These are phyloP conservation scores for Crataegus laevigata DNA, from an alignment of 306 rosid species.

Conservation along the genomic window DNA sequence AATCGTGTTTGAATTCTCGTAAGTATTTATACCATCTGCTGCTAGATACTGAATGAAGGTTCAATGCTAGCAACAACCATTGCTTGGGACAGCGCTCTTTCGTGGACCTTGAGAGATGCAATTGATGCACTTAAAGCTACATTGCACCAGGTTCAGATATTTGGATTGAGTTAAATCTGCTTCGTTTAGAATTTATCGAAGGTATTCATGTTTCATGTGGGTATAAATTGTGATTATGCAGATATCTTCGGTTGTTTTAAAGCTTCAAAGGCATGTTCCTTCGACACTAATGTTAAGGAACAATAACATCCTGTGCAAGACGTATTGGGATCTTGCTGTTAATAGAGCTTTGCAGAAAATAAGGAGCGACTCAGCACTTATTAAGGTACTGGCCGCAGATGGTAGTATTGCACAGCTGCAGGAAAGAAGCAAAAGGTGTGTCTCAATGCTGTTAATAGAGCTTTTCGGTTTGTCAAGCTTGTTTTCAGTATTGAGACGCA, in stretches of 20 bases:
- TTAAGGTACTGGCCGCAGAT: slow-evolving; percentile 36
- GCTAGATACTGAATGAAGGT: slow-evolving; percentile 55
- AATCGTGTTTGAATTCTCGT: slow-evolving; percentile 13
- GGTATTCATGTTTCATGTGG: not conserved
- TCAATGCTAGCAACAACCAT: slow-evolving; percentile 76
- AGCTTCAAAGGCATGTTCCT: slow-evolving; percentile 48
- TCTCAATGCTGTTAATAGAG: not conserved
- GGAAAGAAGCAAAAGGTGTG: not conserved
- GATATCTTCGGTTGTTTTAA: slow-evolving; percentile 61
- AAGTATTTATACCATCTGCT: slow-evolving; percentile 48
- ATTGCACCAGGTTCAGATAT: slow-evolving; percentile 46
- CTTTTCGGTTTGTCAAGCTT: not conserved
- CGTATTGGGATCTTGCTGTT: slow-evolving; percentile 65
- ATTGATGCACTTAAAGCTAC: slow-evolving; percentile 57
- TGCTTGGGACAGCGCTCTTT: slow-evolving; percentile 85
- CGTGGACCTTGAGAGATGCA: slow-evolving; percentile 65
- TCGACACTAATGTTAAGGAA: slow-evolving; percentile 50
- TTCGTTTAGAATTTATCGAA: not conserved
- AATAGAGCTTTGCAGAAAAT: slow-evolving; percentile 68
- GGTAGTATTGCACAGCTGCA: not conserved
- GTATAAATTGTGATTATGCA: slow-evolving; percentile 24
- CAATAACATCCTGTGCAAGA: slow-evolving; percentile 51
- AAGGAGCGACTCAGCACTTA: slow-evolving; percentile 45
- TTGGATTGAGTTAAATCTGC: not conserved
- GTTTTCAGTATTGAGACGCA: not conserved